These are phyloP conservation scores for Pleurotus giganteus DNA, from an alignment of 768 basidiomycete genomes.

Conservation along the genomic window DNA sequence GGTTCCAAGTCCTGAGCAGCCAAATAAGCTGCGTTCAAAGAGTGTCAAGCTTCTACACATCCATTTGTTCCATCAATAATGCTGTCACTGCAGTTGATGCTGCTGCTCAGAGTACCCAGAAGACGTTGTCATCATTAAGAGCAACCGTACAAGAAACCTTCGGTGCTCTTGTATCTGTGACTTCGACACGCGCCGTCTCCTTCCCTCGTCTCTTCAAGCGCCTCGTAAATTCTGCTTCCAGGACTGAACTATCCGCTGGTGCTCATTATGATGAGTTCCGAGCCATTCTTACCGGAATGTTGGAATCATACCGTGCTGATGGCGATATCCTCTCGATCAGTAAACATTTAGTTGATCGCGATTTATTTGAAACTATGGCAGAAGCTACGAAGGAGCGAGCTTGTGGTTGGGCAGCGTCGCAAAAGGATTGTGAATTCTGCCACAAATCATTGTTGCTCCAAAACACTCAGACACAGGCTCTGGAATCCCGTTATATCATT, in stretches of 20 bases:
- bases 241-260: constrained; percentile 46
- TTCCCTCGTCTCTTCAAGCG: constrained; percentile 93
- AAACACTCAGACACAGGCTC: constrained; percentile 12
- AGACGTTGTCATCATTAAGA: constrained; percentile 55
- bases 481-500: constrained; percentile 31
- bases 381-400: constrained; percentile 53
- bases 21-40: constrained; percentile 80
- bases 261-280: constrained; percentile 89
- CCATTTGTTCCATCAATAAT: constrained; percentile 10
- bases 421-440: constrained; percentile 52
- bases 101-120: constrained; percentile 21
- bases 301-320: constrained; percentile 91
- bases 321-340: constrained; percentile 88
- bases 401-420: constrained; percentile 60
- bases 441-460: constrained; percentile 37
- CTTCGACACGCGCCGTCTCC: constrained; percentile 75
- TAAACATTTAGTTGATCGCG: constrained; percentile 75
- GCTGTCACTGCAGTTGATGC: constrained; percentile 10
- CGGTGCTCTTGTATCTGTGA: constrained; percentile 77
- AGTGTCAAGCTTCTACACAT: constrained; percentile 44
- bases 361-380: constrained; percentile 75
- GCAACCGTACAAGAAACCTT: constrained; percentile 84
- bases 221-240: constrained; percentile 72
- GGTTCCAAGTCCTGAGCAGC: constrained; percentile 82
- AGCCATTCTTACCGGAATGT: constrained; percentile 89